Conservation (phyloP, 2,329 filamentous ascomycete genomes). For the Cadophora sp. region DNA sequence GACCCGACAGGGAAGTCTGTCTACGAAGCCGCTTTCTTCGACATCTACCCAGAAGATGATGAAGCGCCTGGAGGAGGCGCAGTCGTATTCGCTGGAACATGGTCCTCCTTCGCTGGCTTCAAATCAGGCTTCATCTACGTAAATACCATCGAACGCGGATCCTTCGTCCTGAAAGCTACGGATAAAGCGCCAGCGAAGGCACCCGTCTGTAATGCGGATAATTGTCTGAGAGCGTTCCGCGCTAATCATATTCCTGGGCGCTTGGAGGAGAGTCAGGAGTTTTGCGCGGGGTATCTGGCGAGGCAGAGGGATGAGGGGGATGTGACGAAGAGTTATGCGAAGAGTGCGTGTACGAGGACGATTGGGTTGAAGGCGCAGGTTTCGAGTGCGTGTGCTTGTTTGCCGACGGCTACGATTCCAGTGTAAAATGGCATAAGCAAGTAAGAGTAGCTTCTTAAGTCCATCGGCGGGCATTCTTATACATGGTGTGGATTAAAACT, state of each 20-base stretch:
- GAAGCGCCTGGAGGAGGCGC: conserved; percentile 42
- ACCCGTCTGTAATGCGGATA: conserved; percentile 15
- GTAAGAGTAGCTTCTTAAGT: no score
- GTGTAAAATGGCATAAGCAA: background rate
- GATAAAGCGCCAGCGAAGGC: conserved; percentile 8
- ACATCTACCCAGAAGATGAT: conserved; percentile 38
- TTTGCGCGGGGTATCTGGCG: conserved; percentile 7
- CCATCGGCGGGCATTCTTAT: no score
- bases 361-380: conserved; percentile 8
- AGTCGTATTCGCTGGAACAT: conserved; percentile 51
- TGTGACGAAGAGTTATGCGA: conserved; percentile 13
- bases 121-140: conserved; percentile 47
- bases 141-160: conserved; percentile 51
- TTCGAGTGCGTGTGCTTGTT: conserved; percentile 16
- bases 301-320: conserved; percentile 6
- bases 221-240: conserved; percentile 17
- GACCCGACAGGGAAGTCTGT: conserved; percentile 46
- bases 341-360: conserved; percentile 11
- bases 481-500: no score
- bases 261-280: conserved; percentile 12
- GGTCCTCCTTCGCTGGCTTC: conserved; percentile 50
- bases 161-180: conserved; percentile 17
- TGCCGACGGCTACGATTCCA: conserved; percentile 8
- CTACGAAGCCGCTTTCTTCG: conserved; percentile 48
- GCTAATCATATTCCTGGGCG: conserved; percentile 6